Percentiles rank a stretch among this genome's conserved stretches.
These are phyloP conservation scores for Umbilicus rupestris DNA, from an alignment of 164 flowering plant species.

Conservation along the genomic window DNA sequence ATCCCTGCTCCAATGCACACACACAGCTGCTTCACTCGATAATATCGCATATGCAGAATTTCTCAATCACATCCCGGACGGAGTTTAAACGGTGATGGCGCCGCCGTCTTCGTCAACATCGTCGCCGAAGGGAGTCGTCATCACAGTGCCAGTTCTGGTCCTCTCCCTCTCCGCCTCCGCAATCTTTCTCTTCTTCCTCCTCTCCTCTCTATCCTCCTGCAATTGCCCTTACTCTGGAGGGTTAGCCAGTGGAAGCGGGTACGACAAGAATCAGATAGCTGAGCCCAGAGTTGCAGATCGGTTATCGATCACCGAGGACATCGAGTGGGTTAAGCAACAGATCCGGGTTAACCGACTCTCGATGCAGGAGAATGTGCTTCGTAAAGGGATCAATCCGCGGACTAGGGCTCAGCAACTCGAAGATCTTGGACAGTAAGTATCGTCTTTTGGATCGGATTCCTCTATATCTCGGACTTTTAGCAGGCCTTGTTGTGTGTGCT, in stretches of 20 bases:
- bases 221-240: constrained; percentile 24
- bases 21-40: too few relatives aligned
- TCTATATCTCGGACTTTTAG: background rate
- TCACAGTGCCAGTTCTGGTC: constrained; percentile 42
- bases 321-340: constrained; percentile 65
- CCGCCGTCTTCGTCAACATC: constrained; percentile 9
- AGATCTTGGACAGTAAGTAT: constrained; percentile 49
- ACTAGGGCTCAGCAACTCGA: constrained; percentile 73
- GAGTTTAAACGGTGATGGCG: background rate
- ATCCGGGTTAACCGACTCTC: constrained; percentile 49
- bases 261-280: background rate
- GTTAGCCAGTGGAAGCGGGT: background rate
- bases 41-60: too few relatives aligned
- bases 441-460: background rate
- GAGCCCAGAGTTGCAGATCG: constrained; percentile 12
- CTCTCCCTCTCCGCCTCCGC: constrained; percentile 29
- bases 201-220: constrained; percentile 42
- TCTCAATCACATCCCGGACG: too few relatives aligned
- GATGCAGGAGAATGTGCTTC: constrained; percentile 56
- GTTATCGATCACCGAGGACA: constrained; percentile 37
- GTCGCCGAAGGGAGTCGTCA: constrained; percentile 27
- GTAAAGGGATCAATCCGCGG: constrained; percentile 93
- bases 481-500: background rate
- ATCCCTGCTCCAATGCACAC: too few relatives aligned
- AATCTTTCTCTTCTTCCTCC: constrained; percentile 47